Base-by-base conservation (phyloP, 2,329 filamentous ascomycete genomes). In the Elsinoe fawcettii region DNA sequence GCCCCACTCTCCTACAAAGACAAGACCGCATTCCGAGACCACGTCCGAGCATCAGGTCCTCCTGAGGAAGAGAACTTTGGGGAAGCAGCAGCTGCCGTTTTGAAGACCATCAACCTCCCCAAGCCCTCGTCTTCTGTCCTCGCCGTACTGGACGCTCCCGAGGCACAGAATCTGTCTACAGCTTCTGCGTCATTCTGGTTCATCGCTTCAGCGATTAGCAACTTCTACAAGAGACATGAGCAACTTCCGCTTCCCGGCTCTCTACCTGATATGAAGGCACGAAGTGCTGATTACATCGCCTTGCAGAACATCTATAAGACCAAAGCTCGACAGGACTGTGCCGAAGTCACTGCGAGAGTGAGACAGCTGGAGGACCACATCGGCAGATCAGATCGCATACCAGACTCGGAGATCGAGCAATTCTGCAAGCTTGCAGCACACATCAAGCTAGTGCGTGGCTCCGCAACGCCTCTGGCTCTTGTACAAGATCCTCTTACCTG, bases 381-480 rank as follows among this genome's bases (percentile, higher is more conserved):
- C 68, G 70, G 82, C 71, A 65, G 66, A 11, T 44, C 59, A 12
- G 27, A 32, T 11, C 18, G n/a, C 4, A 56, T 49, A 14, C 37
- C 56, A 9, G 63, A 67, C 69, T 61, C 66, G 2, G 66, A 66
- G 2, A 85, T 97, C 46, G 91, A 96, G 66, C 77, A 87, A 34
- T 97, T 96, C 71, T 97, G 92, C 80, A 96, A 95, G 73, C 95
- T 95, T 64, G 92, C 91, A 51, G 87, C 88, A 47, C 93, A 95
- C 69, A 87, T 96, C 68, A 95, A 93, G 72, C 81, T 97, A 49
- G 85, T 97, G 58, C 87, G 86, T 25, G 82, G 83, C 16, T 56
- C 54, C 5, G 4, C 54, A 14, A 73, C 77, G 25, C 73, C 75
- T 2, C 76, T 84, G 49, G 77, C 78, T 34, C 64, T 77, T n/a